Evolutionary conservation across 2,329 filamentous ascomycete species (phyloP).

Genomic region (Xenosphaeropsis pyriputrescens): DNA sequence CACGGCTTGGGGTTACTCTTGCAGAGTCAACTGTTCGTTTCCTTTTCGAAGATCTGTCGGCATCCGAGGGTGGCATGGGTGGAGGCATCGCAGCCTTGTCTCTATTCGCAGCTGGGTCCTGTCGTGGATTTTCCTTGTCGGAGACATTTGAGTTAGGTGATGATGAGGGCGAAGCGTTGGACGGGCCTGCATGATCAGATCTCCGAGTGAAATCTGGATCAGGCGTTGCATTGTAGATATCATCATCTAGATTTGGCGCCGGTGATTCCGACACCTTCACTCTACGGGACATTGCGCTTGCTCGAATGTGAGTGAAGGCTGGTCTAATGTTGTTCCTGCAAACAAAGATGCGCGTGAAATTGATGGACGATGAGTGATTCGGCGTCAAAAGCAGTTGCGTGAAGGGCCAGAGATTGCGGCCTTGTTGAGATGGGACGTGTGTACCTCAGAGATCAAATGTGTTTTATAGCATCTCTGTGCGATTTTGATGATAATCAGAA

Average conservation of each 20-base stretch:
- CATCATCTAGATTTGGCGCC: slow-evolving; percentile 10
- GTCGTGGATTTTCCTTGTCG: slow-evolving; percentile 30
- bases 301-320: too few relatives aligned
- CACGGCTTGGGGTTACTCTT: slow-evolving; percentile 5
- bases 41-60: slow-evolving; percentile 7
- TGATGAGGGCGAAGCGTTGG: slow-evolving; percentile 17
- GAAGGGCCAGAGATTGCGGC: too few relatives aligned
- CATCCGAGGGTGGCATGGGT: slow-evolving; percentile 4
- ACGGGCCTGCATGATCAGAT: slow-evolving; percentile 3
- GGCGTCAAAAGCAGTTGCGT: too few relatives aligned
- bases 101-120: slow-evolving; percentile 19
- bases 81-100: slow-evolving; percentile 25
- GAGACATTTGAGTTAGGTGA: slow-evolving; percentile 21
- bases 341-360: too few relatives aligned
- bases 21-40: slow-evolving; percentile 11
- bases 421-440: too few relatives aligned
- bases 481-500: too few relatives aligned
- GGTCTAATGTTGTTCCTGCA: too few relatives aligned
- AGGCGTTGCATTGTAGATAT: slow-evolving; percentile 16
- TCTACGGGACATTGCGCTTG: slow-evolving; percentile 5
- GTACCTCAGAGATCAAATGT: too few relatives aligned
- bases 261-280: slow-evolving; percentile 15
- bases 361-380: too few relatives aligned
- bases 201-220: slow-evolving; percentile 7
- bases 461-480: too few relatives aligned